These are phyloP conservation scores for Syzygium oleosum DNA, from an alignment of 345 rosid genomes.

Conservation along the genomic window DNA sequence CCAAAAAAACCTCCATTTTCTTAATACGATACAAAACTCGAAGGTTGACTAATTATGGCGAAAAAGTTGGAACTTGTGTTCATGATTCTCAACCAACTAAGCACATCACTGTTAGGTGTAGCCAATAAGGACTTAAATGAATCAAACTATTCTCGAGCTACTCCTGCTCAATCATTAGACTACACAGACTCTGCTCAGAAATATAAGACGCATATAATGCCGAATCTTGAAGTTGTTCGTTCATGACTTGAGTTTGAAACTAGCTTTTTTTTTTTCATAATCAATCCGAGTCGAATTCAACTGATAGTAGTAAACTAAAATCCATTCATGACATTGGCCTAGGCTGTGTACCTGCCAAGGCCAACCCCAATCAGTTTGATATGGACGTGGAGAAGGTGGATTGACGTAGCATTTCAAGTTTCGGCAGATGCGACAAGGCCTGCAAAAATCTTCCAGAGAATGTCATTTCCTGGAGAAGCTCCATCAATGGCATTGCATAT, in stretches of 20 bases:
- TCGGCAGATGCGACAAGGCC: background rate
- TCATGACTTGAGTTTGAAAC: background rate
- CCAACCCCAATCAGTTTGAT: background rate
- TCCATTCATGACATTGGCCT: background rate
- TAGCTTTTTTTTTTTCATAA: background rate
- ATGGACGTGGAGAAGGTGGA: background rate
- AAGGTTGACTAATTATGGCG: no score
- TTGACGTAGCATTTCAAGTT: background rate
- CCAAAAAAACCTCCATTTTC: no score
- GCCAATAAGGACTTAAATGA: background rate
- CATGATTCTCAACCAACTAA: background rate
- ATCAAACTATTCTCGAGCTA: background rate
- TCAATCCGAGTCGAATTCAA: background rate
- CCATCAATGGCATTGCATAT: background rate
- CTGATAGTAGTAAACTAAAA: background rate
- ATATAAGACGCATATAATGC: background rate
- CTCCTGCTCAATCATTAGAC: background rate
- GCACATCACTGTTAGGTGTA: background rate
- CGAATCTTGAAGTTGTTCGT: background rate
- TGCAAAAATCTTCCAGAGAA: background rate
- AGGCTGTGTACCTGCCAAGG: background rate
- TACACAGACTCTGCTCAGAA: background rate
- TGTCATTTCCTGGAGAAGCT: background rate
- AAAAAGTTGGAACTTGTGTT: background rate
- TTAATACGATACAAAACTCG: no score